Conservation (phyloP, 1,284 basidiomycete species). For the Irpex sp. region DNA sequence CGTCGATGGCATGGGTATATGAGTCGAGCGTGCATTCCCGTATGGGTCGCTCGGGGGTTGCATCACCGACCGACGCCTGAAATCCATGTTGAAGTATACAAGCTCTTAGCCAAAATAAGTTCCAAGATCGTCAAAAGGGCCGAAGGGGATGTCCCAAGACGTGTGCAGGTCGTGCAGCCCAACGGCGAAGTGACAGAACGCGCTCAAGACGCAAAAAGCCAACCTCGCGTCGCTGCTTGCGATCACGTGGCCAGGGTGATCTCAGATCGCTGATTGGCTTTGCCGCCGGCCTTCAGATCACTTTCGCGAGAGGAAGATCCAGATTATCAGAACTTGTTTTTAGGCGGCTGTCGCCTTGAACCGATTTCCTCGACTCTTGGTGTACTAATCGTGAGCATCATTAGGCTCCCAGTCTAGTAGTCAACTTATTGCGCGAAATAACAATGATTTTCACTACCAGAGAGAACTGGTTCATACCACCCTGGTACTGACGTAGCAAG, state of each 20-base stretch:
- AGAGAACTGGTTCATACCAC: no score
- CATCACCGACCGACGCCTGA: slow-evolving; percentile 53
- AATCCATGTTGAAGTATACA: slow-evolving; percentile 38
- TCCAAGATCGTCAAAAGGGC: no score
- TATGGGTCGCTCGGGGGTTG: slow-evolving; percentile 50
- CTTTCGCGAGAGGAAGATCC: neutral
- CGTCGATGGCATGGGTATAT: slow-evolving; percentile 51
- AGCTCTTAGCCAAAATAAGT: no score
- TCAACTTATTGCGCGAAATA: no score
- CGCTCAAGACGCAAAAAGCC: neutral
- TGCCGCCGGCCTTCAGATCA: neutral
- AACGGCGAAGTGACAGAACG: slow-evolving; percentile 3
- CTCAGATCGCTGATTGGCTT: neutral
- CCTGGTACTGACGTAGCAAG: no score
- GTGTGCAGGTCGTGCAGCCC: slow-evolving; percentile 1
- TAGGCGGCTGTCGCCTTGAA: no score
- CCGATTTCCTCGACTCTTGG: no score
- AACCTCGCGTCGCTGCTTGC: neutral
- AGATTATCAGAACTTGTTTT: neutral
- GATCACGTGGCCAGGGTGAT: slow-evolving; percentile 3
- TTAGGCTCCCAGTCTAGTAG: no score
- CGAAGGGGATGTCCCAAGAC: neutral
- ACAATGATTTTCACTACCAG: no score
- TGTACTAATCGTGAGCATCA: no score
- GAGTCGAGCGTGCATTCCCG: slow-evolving; percentile 39